Evolutionary conservation across 2,329 filamentous ascomycete species (phyloP).

Genomic region (Colletotrichum brevisporum): DNA sequence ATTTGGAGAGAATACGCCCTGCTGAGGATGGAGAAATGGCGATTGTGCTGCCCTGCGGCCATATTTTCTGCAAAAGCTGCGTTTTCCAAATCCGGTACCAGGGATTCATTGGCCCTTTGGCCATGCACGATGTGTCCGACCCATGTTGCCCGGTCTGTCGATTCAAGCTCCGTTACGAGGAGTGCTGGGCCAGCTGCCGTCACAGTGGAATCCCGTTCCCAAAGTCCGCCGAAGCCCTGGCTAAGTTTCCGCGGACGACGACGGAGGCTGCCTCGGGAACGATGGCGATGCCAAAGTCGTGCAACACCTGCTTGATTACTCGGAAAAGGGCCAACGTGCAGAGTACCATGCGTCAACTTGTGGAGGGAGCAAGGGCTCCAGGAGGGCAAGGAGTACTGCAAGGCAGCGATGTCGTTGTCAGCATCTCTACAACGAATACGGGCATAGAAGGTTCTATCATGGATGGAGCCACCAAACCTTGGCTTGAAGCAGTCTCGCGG

Average conservation of each 20-base stretch:
- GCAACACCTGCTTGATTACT: constrained; percentile 3
- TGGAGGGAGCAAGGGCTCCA: not conserved
- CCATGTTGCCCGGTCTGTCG: constrained; percentile 14
- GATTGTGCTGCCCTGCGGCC: constrained; percentile 21
- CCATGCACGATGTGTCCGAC: not conserved
- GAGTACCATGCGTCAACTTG: not conserved
- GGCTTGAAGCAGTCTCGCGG: too few relatives aligned
- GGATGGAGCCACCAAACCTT: too few relatives aligned
- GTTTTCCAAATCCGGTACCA: not conserved
- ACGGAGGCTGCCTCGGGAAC: not conserved
- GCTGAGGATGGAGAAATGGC: not conserved
- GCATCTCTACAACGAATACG: too few relatives aligned
- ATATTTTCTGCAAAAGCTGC: constrained; percentile 25
- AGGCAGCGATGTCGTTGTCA: too few relatives aligned
- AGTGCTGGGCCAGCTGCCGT: constrained; percentile 10
- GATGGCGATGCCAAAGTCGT: not conserved
- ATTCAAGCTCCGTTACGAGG: not conserved
- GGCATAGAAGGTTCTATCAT: too few relatives aligned
- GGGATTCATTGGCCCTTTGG: not conserved
- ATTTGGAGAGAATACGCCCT: not conserved
- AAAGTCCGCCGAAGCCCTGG: not conserved
- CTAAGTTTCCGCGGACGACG: not conserved
- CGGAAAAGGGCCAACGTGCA: not conserved
- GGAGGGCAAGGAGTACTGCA: too few relatives aligned
- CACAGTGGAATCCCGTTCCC: constrained; percentile 22